Evolutionary conservation across 1,139 yeast species (phyloP), one percentile per base, ranked within the genome.

Genomic region (Lodderomyces oxycetoniae): DNA sequence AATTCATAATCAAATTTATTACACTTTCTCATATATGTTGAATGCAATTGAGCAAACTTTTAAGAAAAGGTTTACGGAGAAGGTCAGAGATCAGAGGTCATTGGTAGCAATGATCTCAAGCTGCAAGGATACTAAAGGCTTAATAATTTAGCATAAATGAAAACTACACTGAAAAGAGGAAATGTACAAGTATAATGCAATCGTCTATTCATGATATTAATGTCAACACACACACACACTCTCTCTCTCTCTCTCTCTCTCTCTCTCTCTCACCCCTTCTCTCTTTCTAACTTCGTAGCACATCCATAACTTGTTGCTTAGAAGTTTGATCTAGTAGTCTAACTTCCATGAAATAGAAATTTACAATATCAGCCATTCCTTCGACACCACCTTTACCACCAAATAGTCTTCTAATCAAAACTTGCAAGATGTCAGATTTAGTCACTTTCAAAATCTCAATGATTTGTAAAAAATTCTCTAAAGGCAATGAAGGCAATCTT

Each of bases 301-400:
- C n/a, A n/a, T n/a, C n/a, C 9, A 6, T 12, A 16, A 31, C 33
- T 19, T 8, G 17, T 31, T 31, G 33, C 17, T 31, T 31, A 7
- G 28, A 24, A 9, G 17, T 17, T 9, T 17, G 17, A 27, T 32
- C 22, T 22, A 43, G 34, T 4, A 59, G 31, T 15, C 43, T 35
- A 16, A 55, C 48, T 42, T 63, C 66, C 43, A 61, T 38, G 34
- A 58, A 55, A 29, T 58, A 58, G 41, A 57, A 59, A 38, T 55
- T 58, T 13, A 62, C 27, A 20, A 55, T 43, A 23, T 44, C 46
- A 3, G 59, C 26, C 16, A 48, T 33, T 44, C 38, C 15, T 11
- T 3, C 19, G 12, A 3, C 26, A 6, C 13, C 17, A 9, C 36
- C 17, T 43, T 39, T 7, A 5, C 5, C 16, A 4, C 7, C 25